Base-by-base conservation (phyloP, 176 grass and related monocot genomes). In the Chrysopogon serrulatus region DNA sequence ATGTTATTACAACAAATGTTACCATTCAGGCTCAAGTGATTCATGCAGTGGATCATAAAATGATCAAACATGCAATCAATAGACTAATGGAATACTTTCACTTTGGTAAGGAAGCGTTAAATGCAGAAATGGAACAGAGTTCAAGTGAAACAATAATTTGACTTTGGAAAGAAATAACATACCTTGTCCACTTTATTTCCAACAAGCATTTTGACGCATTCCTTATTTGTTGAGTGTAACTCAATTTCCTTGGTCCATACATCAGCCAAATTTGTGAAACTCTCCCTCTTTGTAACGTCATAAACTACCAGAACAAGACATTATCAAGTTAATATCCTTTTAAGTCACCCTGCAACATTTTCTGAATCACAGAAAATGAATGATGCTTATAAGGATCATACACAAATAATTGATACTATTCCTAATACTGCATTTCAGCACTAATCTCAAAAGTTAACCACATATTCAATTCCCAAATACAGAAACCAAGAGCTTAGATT, bases 121-220 rank as follows among this genome's bases (percentile, higher is more conserved):
- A 79, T 16, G 49, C 4, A 8, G 18, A 34, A 80, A 71, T 28
- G n/a, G 27, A 65, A 39, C 5, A 13, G 23, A 27, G 19, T 70
- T 57, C 16, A 30, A 24, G 75, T 4, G 0, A 35, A 65, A 40
- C 3, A 77, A 27, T 1, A 36, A 68, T 60, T 59, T 39, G 23
- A 67, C 33, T 65, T 39, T 61, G 30, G 74, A 15, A 37, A 18
- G n/a, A 43, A 68, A 12, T 61, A 44, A 44, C 54, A n/a, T 86
- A 99, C 96, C 96, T 96, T 96, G 83, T 99, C 96, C 82, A 96
- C 83, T 90, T 99, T 99, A 83, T 96, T 99, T 54, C 96, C 91
- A 64, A 99, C 93, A 79, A 99, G 87, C 83, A 99, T 90, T 88
- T 99, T 99, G 81, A 99, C 67, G 51, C 91, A 96, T 4, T 94